These are phyloP conservation scores for Pseudotsuga menziesii DNA, from an alignment of 75 land plant species.

Conservation along the genomic window DNA sequence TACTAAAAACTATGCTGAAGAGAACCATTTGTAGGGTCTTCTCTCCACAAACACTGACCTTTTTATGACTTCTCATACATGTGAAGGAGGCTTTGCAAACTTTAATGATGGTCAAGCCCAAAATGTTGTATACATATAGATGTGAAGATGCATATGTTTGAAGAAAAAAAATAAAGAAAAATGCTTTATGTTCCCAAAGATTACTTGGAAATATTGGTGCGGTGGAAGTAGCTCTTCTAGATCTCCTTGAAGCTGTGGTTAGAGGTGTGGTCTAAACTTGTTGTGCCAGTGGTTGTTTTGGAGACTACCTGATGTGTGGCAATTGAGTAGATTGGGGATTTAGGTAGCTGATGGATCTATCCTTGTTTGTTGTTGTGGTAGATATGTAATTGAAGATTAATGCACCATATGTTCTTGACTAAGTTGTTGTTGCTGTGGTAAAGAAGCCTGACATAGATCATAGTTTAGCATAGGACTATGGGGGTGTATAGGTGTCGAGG, in stretches of 20 bases:
- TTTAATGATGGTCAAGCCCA: too few species aligned
- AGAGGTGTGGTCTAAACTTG: conserved; percentile 6
- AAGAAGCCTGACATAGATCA: conserved; percentile 10
- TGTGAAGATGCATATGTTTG: too few species aligned
- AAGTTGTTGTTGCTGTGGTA: conserved; percentile 25
- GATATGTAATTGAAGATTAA: conserved; percentile 13
- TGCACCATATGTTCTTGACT: neutral
- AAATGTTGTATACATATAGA: too few species aligned
- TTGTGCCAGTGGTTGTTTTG: conserved; percentile 10
- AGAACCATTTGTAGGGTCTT: too few species aligned
- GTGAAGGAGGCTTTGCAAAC: too few species aligned
- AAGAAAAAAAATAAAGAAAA: too few species aligned
- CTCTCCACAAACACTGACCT: too few species aligned
- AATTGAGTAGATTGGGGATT: neutral
- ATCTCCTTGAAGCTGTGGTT: conserved; percentile 10
- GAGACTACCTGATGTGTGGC: conserved; percentile 5
- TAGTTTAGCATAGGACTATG: conserved; percentile 6
- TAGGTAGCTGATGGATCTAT: conserved; percentile 14
- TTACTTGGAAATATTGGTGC: too few species aligned
- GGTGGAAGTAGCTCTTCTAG: too few species aligned
- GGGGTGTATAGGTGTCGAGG: conserved; percentile 45
- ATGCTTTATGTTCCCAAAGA: too few species aligned
- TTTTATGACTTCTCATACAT: too few species aligned
- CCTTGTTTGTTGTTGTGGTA: conserved; percentile 17
- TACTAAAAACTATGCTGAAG: too few species aligned